Evolutionary conservation across 108 stramenopile genomes (phyloP).

Genomic region (Nitzschia sp.): DNA sequence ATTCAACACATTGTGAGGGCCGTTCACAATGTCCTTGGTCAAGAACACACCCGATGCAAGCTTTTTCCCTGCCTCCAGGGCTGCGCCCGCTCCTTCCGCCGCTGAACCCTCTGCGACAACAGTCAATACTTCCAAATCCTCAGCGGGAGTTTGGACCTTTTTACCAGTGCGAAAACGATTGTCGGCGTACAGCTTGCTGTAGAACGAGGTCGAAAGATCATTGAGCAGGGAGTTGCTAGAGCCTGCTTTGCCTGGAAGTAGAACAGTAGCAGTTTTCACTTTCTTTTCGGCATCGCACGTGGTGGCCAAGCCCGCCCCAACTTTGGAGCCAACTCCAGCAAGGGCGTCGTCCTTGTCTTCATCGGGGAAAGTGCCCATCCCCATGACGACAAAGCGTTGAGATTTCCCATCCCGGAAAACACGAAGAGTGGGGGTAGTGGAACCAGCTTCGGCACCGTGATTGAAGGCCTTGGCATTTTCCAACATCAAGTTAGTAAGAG

Average conservation of each 20-base stretch:
- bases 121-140: slow-evolving; percentile 61
- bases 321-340: slow-evolving; percentile 40
- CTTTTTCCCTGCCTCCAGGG: slow-evolving; percentile 51
- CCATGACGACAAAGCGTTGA: slow-evolving; percentile 64
- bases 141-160: slow-evolving; percentile 64
- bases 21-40: slow-evolving; percentile 94
- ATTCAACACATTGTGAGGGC: slow-evolving; percentile 95
- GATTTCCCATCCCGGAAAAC: slow-evolving; percentile 35
- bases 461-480: slow-evolving; percentile 82
- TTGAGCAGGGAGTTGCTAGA: slow-evolving; percentile 24
- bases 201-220: slow-evolving; percentile 66
- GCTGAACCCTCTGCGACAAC: slow-evolving; percentile 40
- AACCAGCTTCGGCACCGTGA: slow-evolving; percentile 73
- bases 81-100: slow-evolving; percentile 31
- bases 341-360: slow-evolving; percentile 33
- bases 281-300: slow-evolving; percentile 75
- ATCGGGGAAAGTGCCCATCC: slow-evolving; percentile 55
- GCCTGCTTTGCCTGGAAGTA: slow-evolving; percentile 49
- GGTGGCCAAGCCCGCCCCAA: slow-evolving; percentile 69
- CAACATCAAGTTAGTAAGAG: slow-evolving; percentile 56
- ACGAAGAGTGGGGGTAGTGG: slow-evolving; percentile 63
- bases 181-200: slow-evolving; percentile 69
- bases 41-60: slow-evolving; percentile 66
- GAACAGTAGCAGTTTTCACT: slow-evolving; percentile 44
- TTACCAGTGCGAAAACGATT: slow-evolving; percentile 81